These are phyloP conservation scores for Phylloporus sp. DNA, from an alignment of 768 basidiomycete genomes.

Conservation along the genomic window DNA sequence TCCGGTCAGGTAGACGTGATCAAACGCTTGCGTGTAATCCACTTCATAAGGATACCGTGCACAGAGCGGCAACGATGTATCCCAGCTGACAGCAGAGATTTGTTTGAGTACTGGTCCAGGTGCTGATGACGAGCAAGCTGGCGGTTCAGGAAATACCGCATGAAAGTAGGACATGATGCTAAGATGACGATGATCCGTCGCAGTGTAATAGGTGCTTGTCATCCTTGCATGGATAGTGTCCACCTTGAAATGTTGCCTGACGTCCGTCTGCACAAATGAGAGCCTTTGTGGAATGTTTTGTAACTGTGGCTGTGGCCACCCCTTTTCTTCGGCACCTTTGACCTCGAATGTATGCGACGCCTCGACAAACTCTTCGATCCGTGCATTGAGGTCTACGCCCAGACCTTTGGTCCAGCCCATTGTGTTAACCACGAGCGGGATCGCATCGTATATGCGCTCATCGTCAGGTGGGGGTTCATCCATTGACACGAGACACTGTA, in stretches of 20 bases:
- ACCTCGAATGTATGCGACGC: slow-evolving; percentile 40
- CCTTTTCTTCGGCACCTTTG: slow-evolving; percentile 18
- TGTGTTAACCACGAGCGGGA: slow-evolving; percentile 90
- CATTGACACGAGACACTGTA: slow-evolving; percentile 45
- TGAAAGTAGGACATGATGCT: slow-evolving; percentile 79
- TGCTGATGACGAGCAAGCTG: slow-evolving; percentile 10
- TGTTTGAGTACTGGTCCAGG: slow-evolving; percentile 27
- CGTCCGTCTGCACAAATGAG: neutral
- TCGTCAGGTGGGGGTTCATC: slow-evolving; percentile 29
- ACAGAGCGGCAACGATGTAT: slow-evolving; percentile 63
- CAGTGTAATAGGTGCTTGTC: slow-evolving; percentile 30
- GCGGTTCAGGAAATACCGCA: slow-evolving; percentile 36
- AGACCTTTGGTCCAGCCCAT: slow-evolving; percentile 98
- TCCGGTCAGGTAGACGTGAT: slow-evolving; percentile 64
- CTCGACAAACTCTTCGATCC: slow-evolving; percentile 63
- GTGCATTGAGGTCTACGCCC: slow-evolving; percentile 71
- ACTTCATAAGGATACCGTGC: slow-evolving; percentile 72
- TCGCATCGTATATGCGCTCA: slow-evolving; percentile 46
- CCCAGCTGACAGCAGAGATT: slow-evolving; percentile 53
- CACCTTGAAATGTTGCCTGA: slow-evolving; percentile 16
- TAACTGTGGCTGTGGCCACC: slow-evolving; percentile 16
- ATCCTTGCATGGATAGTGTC: slow-evolving; percentile 43
- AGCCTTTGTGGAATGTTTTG: slow-evolving; percentile 4
- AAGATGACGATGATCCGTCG: slow-evolving; percentile 67
- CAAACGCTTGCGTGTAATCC: slow-evolving; percentile 51